Conservation (phyloP, 2,329 filamentous ascomycete genomes). For the Coleophoma crateriformis region DNA sequence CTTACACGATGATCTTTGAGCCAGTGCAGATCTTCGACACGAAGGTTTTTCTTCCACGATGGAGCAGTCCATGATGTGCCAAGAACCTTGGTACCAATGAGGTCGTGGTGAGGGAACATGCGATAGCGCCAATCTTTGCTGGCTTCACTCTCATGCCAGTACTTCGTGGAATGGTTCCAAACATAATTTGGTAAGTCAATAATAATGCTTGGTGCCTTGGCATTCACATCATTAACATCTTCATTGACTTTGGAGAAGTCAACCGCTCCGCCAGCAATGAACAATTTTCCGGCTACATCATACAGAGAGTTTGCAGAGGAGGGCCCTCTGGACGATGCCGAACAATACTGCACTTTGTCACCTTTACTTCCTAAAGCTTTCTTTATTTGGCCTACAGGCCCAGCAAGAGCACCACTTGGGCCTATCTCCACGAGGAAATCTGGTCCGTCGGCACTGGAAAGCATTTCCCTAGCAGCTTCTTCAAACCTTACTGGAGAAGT, state of each 20-base stretch:
- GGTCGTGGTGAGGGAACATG: slow-evolving; percentile 25
- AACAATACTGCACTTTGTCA: background rate
- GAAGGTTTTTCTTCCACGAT: slow-evolving; percentile 17
- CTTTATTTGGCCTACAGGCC: slow-evolving; percentile 21
- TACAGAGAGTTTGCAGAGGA: background rate
- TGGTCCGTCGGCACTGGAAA: background rate
- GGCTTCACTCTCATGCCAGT: slow-evolving; percentile 46
- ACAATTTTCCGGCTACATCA: slow-evolving; percentile 1
- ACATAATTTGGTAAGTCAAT: slow-evolving; percentile 33
- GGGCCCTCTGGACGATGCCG: slow-evolving; percentile 10
- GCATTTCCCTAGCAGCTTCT: background rate
- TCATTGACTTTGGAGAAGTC: slow-evolving; percentile 31
- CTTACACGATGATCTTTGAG: slow-evolving; percentile 32
- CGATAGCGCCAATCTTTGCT: slow-evolving; percentile 37
- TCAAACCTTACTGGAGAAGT: slow-evolving; percentile 1
- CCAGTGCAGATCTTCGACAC: slow-evolving; percentile 32
- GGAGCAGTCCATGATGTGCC: slow-evolving; percentile 9
- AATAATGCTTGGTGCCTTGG: slow-evolving; percentile 17
- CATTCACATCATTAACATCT: slow-evolving; percentile 22
- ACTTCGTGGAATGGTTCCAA: slow-evolving; percentile 40
- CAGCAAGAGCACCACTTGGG: slow-evolving; percentile 25
- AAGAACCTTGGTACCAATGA: slow-evolving; percentile 27
- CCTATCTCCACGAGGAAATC: slow-evolving; percentile 23
- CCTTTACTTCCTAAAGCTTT: background rate
- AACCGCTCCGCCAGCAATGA: background rate